Evolutionary conservation across 306 rosid genomes (phyloP).

Genomic region (Albizia julibrissin): DNA sequence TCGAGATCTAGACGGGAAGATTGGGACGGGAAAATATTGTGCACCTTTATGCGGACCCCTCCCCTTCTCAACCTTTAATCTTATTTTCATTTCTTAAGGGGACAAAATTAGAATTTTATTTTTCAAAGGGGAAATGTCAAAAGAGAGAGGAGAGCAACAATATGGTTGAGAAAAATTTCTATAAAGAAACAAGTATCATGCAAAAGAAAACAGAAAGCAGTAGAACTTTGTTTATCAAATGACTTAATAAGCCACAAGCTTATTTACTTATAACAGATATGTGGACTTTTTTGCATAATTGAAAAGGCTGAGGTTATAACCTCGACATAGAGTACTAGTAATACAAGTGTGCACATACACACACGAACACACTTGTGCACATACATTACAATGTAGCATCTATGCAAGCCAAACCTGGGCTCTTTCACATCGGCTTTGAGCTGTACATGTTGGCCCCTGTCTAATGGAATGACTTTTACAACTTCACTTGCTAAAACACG

Average conservation of each 20-base stretch:
- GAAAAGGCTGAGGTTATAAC: neutral
- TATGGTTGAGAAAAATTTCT: neutral
- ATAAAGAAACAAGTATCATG: neutral
- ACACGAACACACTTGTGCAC: neutral
- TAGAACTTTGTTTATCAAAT: neutral
- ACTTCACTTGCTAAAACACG: constrained; percentile 82
- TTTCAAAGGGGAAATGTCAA: neutral
- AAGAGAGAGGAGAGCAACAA: neutral
- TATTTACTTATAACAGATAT: neutral
- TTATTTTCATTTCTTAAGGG: neutral
- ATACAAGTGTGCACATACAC: neutral
- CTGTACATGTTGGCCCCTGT: constrained; percentile 96
- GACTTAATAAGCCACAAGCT: neutral
- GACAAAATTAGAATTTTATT: neutral
- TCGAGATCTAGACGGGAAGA: too few relatives aligned
- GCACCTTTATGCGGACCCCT: too few relatives aligned
- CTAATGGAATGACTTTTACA: constrained; percentile 89
- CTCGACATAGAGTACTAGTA: neutral
- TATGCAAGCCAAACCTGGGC: constrained; percentile 66
- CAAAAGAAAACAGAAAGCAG: neutral
- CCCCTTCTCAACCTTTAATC: neutral
- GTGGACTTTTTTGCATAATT: neutral
- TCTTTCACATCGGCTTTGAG: constrained; percentile 84
- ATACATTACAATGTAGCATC: constrained; percentile 5
- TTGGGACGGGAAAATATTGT: too few relatives aligned